A percentile compares a stretch with the other conserved stretches of the same genome.
Conservation (phyloP, 1,139 yeast species). For the Debaryomyces singareniensis region DNA sequence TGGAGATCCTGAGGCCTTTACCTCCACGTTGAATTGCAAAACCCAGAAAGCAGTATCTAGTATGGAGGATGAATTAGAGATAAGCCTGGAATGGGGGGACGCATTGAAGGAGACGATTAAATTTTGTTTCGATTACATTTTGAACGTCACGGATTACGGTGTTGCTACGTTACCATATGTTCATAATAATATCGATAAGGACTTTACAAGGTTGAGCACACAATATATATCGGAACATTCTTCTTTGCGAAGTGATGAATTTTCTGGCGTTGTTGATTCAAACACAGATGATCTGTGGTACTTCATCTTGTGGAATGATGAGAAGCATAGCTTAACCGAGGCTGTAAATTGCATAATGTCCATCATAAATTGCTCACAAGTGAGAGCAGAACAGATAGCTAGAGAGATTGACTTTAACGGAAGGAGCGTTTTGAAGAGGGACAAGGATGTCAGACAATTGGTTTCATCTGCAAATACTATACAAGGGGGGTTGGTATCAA, state of each 20-base stretch:
- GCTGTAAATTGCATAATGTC: conserved; percentile 38
- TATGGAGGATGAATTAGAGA: conserved; percentile 4
- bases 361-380: conserved; percentile 21
- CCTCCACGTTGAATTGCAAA: conserved; percentile 45
- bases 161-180: conserved; percentile 30
- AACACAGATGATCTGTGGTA: conserved; percentile 29
- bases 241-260: conserved; percentile 21
- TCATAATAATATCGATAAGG: conserved; percentile 20
- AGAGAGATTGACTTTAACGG: conserved; percentile 28
- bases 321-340: conserved; percentile 51
- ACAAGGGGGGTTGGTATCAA: conserved; percentile 51
- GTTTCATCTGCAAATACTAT: conserved; percentile 24
- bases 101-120: conserved; percentile 24
- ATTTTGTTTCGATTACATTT: conserved; percentile 39
- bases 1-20: conserved; percentile 86
- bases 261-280: conserved; percentile 22
- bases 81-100: conserved; percentile 9
- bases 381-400: conserved; percentile 27
- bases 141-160: conserved; percentile 39
- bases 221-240: conserved; percentile 21
- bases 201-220: conserved; percentile 15
- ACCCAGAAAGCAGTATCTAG: conserved; percentile 14
- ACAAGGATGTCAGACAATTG: conserved; percentile 13
- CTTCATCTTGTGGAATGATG: conserved; percentile 68
- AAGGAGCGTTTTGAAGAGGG: conserved; percentile 19